phyloP scores from a whole-genome alignment of 257 asterid species.

The Solanum bulbocastanum region DNA sequence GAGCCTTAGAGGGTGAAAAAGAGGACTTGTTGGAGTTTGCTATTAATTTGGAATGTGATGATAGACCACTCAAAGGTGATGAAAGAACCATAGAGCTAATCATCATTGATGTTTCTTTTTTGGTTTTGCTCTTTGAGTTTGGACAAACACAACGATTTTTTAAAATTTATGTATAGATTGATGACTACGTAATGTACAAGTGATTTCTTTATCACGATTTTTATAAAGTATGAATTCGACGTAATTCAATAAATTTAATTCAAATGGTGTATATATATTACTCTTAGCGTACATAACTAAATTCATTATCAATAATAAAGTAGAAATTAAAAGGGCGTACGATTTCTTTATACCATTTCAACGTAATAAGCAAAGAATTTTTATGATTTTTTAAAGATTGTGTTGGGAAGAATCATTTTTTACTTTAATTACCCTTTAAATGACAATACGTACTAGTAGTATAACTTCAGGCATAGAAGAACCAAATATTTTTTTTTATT shows the following conservation, averaged over 20 bases:
- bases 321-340: background rate
- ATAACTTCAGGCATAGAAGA: background rate
- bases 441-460: background rate
- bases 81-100: background rate
- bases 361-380: background rate
- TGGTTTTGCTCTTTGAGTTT: background rate
- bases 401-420: background rate
- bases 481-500: background rate
- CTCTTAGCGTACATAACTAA: too few relatives aligned
- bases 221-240: too few relatives aligned
- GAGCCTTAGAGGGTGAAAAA: background rate
- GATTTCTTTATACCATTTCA: background rate
- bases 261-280: accelerated
- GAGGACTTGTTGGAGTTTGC: background rate
- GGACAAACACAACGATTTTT: background rate
- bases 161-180: background rate
- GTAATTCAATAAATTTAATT: too few relatives aligned
- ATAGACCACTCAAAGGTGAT: background rate
- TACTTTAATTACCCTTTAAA: background rate
- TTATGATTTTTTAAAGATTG: background rate
- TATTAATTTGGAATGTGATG: background rate
- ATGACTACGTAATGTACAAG: background rate
- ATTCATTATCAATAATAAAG: too few relatives aligned
- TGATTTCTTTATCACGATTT: background rate
- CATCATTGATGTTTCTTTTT: background rate